Base-by-base conservation (phyloP, 495 filamentous ascomycete genomes). In the Delitschia confertaspora region DNA sequence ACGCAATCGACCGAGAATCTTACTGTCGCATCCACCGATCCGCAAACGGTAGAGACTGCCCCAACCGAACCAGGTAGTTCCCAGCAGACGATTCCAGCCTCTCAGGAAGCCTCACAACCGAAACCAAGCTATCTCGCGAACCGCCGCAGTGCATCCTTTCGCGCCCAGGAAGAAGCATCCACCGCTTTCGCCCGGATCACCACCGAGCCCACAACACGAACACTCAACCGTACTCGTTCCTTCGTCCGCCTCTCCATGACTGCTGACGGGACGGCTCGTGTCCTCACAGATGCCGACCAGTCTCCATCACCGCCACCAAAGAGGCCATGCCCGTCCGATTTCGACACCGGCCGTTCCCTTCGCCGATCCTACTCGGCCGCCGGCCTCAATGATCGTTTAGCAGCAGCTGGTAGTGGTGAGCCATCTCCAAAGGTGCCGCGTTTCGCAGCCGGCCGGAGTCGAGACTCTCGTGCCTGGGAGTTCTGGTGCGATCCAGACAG, bases 381-480 rank as follows among this genome's bases (percentile, higher is more conserved):
- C 25, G 62, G 52, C 11, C 60, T 69, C 6, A 63, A 60, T 19
- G 67, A 69, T 20, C 58, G 34, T 9, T 17, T 48, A n/a, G 34
- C 33, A 59, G 42, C 50, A 5, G 42, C 34, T 0, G 24, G 42
- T 6, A 21, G 38, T 3, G 42, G 33, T 13, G 47, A 44, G 36
- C 53, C 35, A 10, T 31, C 14, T 11, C 47, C 42, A 2, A 57
- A 57, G 27, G 23, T 57, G 3, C 23, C 49, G n/a, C 17, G 31
- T 42, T 7, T 17, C 9, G 42, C 56, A 16, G 58, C 76, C 47
- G 86, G 88, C 20, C 74, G 87, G 27, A 91, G 85, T 30, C 73
- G 85, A 24, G 83, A 93, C 60, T 78, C 84, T 11, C 76, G 83
- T 21, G 82, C 79, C 23, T 94, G 88, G 88, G 82, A 57, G 26